phyloP scores from a whole-genome alignment of 164 flowering plant genomes.

The Kingdonia uniflora region DNA sequence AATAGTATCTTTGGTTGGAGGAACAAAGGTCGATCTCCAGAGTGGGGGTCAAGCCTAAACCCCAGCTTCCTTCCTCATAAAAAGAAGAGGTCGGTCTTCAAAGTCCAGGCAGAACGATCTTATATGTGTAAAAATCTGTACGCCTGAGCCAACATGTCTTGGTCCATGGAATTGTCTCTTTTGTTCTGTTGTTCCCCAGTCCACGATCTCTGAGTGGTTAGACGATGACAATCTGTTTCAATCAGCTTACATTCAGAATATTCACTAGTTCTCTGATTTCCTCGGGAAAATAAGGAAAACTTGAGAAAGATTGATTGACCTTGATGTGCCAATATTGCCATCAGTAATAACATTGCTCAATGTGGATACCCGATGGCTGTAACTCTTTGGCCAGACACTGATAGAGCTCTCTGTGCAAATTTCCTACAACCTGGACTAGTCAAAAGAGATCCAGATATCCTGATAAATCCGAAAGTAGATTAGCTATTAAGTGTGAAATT shows the following conservation, averaged over 20 bases:
- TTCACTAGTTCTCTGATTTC: no score
- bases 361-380: constrained; percentile 75
- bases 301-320: constrained; percentile 24
- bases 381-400: constrained; percentile 81
- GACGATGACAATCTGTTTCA: constrained; percentile 8
- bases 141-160: constrained; percentile 77
- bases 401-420: constrained; percentile 74
- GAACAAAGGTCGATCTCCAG: constrained; percentile 77
- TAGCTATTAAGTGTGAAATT: background rate
- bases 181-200: constrained; percentile 27
- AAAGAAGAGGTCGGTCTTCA: no score
- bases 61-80: no score
- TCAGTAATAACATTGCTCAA: constrained; percentile 80
- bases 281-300: background rate
- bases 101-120: constrained; percentile 78
- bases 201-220: constrained; percentile 16
- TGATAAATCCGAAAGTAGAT: background rate
- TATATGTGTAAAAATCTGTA: constrained; percentile 85
- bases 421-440: constrained; percentile 65
- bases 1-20: constrained; percentile 17
- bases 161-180: constrained; percentile 50
- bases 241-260: background rate
- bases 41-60: no score
- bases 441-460: background rate
- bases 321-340: constrained; percentile 59